Evolutionary conservation across 805 yeast species (phyloP), one percentile per base, ranked within the genome.

Genomic region (Yarrowia alimentaria): DNA sequence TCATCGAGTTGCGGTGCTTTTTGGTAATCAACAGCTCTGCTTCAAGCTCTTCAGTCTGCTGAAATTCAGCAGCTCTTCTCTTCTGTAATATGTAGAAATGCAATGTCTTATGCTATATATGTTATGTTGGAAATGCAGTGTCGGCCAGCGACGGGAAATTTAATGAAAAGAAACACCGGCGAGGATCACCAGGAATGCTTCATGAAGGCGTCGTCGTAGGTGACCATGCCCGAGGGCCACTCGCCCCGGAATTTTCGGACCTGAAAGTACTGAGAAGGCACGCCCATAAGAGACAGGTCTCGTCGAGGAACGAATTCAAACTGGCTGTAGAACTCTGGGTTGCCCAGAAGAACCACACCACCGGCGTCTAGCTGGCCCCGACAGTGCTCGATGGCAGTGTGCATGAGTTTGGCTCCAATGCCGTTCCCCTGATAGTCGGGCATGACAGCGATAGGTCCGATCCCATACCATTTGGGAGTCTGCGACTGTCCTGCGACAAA

Each of bases 241-340:
- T 40, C 47, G 5, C 47, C 47, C 6, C 33, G 47, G 47, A 40
- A 40, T 33, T 40, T 40, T 8, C 47, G 47, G 1, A 40, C 47
- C 33, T 40, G 47, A 13, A 40, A 40, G 47, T 40, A 40, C 47
- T 28, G 47, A 9, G 47, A 40, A 1, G 47, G 47, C 8, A 40
- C 47, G 24, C 47, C 47, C 47, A 40, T 40, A 12, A 40, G 33
- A 11, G 47, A 40, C 33, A 40, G 33, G 26, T 40, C 47, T 13
- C 33, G 32, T 18, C 47, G 18, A 19, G 47, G 47, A 19, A 40
- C 47, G 25, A 40, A 40, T 19, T 40, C 47, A 19, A 40, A 40
- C 47, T 40, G 47, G 18, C 25, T 40, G 47, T 40, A 40, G 33
- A 40, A 40, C 33, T 40, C 47, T 13, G 47, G 47, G 25, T 40